Conservation (phyloP, 73 alveolate genomes). For the Paraurostyla sp. region DNA sequence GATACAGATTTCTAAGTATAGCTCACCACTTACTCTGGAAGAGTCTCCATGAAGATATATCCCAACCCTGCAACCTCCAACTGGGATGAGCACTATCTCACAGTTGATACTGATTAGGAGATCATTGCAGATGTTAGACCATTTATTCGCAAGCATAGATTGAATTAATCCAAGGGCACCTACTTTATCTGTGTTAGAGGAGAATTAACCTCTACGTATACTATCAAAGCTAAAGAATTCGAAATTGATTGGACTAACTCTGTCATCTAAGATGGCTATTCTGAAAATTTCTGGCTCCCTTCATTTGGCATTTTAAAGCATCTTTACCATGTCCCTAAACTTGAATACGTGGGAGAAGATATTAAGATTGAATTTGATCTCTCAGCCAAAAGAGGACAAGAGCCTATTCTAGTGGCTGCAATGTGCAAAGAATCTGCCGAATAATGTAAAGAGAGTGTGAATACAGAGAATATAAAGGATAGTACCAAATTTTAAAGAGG, state of each 20-base stretch:
- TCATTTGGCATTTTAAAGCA: neutral
- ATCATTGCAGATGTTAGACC: conserved; percentile 33
- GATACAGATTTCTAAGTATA: conserved; percentile 32
- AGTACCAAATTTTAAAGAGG: neutral
- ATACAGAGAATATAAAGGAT: neutral
- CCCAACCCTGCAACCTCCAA: neutral
- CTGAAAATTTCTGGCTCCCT: neutral
- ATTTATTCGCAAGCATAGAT: neutral
- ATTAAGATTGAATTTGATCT: conserved; percentile 20
- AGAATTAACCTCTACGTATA: conserved; percentile 9
- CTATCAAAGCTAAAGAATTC: conserved; percentile 28
- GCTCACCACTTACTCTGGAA: conserved; percentile 30
- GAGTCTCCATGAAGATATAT: neutral
- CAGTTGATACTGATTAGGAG: neutral
- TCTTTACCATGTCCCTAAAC: conserved; percentile 31
- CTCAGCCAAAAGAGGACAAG: conserved; percentile 29
- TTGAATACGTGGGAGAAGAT: conserved; percentile 51
- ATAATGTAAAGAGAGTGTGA: conserved; percentile 6
- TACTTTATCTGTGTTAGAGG: conserved; percentile 39
- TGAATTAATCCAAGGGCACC: neutral
- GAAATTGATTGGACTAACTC: conserved; percentile 29
- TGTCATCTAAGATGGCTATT: conserved; percentile 8
- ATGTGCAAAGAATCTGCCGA: conserved; percentile 1
- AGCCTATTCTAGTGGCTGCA: neutral
- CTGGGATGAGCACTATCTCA: conserved; percentile 10